These are phyloP conservation scores for Dactylellina drechsleri DNA, from an alignment of 2,329 filamentous ascomycete species.

Conservation along the genomic window DNA sequence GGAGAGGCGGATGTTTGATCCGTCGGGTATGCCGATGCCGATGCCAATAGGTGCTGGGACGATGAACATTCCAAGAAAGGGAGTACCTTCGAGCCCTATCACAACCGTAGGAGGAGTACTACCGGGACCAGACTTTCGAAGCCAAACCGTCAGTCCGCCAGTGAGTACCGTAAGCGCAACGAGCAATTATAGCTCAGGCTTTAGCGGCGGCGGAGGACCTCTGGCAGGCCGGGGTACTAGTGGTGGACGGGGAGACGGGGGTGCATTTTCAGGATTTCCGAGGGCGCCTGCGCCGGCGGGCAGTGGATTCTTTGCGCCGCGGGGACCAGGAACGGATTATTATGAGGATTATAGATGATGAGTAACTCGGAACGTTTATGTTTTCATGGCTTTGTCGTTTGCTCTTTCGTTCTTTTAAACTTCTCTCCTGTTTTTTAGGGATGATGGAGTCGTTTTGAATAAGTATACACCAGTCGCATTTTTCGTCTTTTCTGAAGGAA, in stretches of 20 bases:
- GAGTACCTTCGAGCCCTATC: conserved; percentile 18
- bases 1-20: conserved; percentile 50
- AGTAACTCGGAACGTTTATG: conserved; percentile 4
- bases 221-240: conserved; percentile 38
- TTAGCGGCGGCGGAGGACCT: conserved; percentile 37
- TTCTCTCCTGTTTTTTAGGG: conserved; percentile 1
- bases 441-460: not conserved
- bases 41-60: conserved; percentile 17
- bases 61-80: conserved; percentile 47
- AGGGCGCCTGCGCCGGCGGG: conserved; percentile 45
- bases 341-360: conserved; percentile 40
- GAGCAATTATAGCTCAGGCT: conserved; percentile 35
- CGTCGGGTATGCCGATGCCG: conserved; percentile 20
- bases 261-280: conserved; percentile 37
- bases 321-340: conserved; percentile 30
- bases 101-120: conserved; percentile 10
- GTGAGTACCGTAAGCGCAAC: conserved; percentile 36
- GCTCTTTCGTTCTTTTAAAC: not conserved
- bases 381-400: not conserved
- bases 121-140: conserved; percentile 13
- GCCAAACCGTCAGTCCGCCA: conserved; percentile 44
- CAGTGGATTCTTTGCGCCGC: conserved; percentile 23
- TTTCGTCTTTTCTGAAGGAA: too few relatives aligned
- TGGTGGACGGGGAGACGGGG: conserved; percentile 6
- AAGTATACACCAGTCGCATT: too few relatives aligned